A percentile compares a stretch with the other conserved stretches of the same genome.
phyloP scores from a whole-genome alignment of 2,329 filamentous ascomycete species.

The Trichophaea hybrida region DNA sequence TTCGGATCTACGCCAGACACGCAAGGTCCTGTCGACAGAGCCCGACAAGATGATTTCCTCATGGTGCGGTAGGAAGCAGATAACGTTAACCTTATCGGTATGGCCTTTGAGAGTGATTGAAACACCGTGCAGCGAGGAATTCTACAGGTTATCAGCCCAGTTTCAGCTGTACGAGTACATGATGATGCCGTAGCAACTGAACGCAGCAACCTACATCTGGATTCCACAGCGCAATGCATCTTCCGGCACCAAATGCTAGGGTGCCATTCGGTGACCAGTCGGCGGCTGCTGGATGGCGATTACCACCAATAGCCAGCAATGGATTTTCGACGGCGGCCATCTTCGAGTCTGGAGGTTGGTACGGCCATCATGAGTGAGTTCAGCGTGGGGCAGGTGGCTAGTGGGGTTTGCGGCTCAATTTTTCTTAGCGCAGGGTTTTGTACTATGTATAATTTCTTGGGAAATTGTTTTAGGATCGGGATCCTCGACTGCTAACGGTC shows the following conservation, averaged over 20 bases:
- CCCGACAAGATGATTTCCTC: constrained; percentile 57
- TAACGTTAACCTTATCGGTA: constrained; percentile 62
- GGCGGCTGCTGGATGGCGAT: constrained; percentile 74
- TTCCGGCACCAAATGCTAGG: constrained; percentile 78
- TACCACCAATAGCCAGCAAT: constrained; percentile 62
- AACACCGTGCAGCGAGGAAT: constrained; percentile 41
- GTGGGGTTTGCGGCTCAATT: background rate
- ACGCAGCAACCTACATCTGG: constrained; percentile 46
- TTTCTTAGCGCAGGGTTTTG: background rate
- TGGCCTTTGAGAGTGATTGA: constrained; percentile 58
- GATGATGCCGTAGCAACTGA: constrained; percentile 4
- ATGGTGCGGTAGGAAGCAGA: constrained; percentile 55
- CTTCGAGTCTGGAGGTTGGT: background rate
- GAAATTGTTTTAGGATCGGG: too few relatives aligned
- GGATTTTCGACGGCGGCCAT: constrained; percentile 6
- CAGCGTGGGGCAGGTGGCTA: background rate
- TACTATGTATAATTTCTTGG: too few relatives aligned
- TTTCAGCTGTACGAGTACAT: constrained; percentile 1
- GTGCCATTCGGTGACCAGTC: constrained; percentile 65
- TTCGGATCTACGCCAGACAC: constrained; percentile 31
- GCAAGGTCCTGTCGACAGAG: constrained; percentile 60
- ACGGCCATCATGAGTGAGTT: background rate
- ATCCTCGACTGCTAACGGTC: background rate
- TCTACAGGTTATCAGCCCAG: constrained; percentile 27
- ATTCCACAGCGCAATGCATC: constrained; percentile 78